Evolutionary conservation across 2,329 filamentous ascomycete species (phyloP).

Genomic region (Hypomyces rosellus): DNA sequence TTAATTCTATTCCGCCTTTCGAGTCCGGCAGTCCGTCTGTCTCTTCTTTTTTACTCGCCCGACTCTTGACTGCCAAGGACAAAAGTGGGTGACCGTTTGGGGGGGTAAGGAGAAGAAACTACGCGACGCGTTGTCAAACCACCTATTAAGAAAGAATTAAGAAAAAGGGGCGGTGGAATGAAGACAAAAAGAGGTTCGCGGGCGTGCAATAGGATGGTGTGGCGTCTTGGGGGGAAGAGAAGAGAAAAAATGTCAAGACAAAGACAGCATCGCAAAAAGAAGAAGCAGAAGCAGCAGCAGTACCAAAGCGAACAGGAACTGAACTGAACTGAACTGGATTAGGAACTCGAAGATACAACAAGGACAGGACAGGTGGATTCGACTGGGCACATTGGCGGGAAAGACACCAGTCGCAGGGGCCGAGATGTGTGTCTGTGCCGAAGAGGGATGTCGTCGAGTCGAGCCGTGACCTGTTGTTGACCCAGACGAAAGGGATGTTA

Average conservation of each 20-base stretch:
- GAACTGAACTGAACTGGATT: too few relatives aligned
- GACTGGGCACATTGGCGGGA: conserved; percentile 27
- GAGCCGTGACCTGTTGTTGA: neutral
- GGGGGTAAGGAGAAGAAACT: conserved; percentile 13
- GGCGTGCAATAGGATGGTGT: neutral
- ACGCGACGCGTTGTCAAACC: conserved; percentile 30
- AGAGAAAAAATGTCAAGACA: conserved; percentile 15
- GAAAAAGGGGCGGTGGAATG: conserved; percentile 16
- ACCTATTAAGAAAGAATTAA: conserved; percentile 8
- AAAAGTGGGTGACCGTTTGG: conserved; percentile 1
- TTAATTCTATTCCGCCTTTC: conserved; percentile 11
- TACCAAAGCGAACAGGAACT: conserved; percentile 7
- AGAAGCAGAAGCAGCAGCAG: conserved; percentile 10
- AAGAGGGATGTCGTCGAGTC: conserved; percentile 10
- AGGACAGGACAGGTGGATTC: conserved; percentile 19
- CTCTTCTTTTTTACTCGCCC: conserved; percentile 11
- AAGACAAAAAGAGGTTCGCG: neutral
- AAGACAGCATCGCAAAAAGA: conserved; percentile 22
- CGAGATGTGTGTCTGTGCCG: conserved; percentile 7
- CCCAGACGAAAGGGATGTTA: neutral
- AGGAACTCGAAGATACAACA: conserved; percentile 3
- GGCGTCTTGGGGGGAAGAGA: conserved; percentile 4
- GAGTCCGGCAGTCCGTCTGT: conserved; percentile 13
- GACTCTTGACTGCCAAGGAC: conserved; percentile 18
- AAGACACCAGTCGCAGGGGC: neutral